phyloP scores from a whole-genome alignment of 345 rosid species.

The Jatropha curcas region DNA sequence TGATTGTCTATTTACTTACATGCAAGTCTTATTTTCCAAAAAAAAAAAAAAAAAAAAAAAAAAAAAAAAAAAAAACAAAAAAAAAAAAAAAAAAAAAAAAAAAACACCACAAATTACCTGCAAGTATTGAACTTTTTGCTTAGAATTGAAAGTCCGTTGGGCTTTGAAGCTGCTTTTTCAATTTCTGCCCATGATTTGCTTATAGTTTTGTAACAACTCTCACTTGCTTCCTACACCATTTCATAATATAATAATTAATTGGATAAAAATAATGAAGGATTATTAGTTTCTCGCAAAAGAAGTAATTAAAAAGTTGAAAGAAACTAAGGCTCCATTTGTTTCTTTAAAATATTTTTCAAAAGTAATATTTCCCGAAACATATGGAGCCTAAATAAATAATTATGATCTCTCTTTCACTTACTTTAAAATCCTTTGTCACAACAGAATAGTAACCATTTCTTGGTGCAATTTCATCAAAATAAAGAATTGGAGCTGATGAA shows the following conservation, averaged over 20 bases:
- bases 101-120: slow-evolving; percentile 4
- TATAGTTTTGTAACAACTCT: slow-evolving; percentile 41
- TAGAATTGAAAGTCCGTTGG: slow-evolving; percentile 21
- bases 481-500: slow-evolving; percentile 33
- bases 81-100: neutral
- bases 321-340: no score
- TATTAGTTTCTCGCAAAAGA: no score
- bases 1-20: no score
- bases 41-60: no score
- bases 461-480: slow-evolving; percentile 29
- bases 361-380: no score
- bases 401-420: neutral
- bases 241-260: neutral
- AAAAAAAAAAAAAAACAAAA: no score
- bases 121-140: slow-evolving; percentile 27
- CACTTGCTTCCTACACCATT: slow-evolving; percentile 30
- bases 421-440: slow-evolving; percentile 29
- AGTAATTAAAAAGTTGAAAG: neutral
- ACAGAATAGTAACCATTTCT: slow-evolving; percentile 19
- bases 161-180: slow-evolving; percentile 21
- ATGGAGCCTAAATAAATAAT: no score
- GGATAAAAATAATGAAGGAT: neutral
- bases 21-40: no score
- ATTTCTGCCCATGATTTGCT: slow-evolving; percentile 40
- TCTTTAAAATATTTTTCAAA: no score